These are phyloP conservation scores for Diversispora epigaea DNA, from an alignment of 192 early-diverging fungal genomes.

Conservation along the genomic window DNA sequence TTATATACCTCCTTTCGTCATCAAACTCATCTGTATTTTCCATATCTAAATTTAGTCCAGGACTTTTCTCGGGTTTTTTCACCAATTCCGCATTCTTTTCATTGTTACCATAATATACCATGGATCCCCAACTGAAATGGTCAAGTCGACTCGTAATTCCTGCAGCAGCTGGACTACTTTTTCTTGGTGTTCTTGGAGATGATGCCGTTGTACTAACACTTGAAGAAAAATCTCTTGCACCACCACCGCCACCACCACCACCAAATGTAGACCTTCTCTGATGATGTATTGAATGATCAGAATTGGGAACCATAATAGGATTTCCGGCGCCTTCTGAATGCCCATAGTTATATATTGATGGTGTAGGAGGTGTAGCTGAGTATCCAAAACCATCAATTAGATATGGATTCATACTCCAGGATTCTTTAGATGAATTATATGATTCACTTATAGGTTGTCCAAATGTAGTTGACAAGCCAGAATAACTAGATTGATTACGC, in stretches of 20 bases:
- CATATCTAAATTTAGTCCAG: constrained; percentile 33
- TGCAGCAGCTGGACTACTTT: constrained; percentile 19
- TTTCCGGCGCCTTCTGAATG: not conserved
- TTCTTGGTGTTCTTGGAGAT: constrained; percentile 6
- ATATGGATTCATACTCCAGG: not conserved
- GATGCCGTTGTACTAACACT: constrained; percentile 19
- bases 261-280: constrained; percentile 27
- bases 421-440: constrained; percentile 21
- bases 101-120: not conserved
- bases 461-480: not conserved
- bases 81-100: too few species aligned
- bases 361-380: constrained; percentile 8
- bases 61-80: not conserved
- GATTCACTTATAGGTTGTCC: not conserved
- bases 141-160: not conserved
- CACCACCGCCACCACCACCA: not conserved
- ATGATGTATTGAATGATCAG: constrained; percentile 4
- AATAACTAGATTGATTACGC: not conserved
- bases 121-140: not conserved
- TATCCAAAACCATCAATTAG: not conserved
- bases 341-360: not conserved
- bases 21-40: constrained; percentile 41
- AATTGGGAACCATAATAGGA: not conserved
- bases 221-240: not conserved
- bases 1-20: constrained; percentile 37